These are phyloP conservation scores for Penicillium janthinellum DNA, from an alignment of 2,329 filamentous ascomycete genomes.

Conservation along the genomic window DNA sequence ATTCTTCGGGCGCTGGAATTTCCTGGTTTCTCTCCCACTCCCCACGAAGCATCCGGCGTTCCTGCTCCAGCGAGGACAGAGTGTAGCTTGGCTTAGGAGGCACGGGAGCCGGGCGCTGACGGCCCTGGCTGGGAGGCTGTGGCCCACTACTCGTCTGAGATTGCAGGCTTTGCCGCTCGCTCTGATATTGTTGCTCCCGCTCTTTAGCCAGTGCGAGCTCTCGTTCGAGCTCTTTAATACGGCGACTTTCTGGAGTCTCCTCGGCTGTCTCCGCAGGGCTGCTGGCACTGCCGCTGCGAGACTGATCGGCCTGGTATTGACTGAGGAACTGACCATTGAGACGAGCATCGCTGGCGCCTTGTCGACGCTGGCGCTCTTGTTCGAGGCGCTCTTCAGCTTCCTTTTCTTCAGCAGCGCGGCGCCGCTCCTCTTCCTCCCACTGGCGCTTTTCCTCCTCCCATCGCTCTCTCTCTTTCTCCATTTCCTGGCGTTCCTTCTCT, in stretches of 20 bases:
- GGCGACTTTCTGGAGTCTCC: constrained; percentile 61
- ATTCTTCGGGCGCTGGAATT: constrained; percentile 21
- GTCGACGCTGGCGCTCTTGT: constrained; percentile 65
- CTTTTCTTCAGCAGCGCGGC: constrained; percentile 69
- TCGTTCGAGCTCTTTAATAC: constrained; percentile 78
- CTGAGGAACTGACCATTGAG: constrained; percentile 83
- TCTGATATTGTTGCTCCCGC: constrained; percentile 65
- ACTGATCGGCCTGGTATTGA: constrained; percentile 77
- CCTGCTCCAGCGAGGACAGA: constrained; percentile 61
- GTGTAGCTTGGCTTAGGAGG: constrained; percentile 51
- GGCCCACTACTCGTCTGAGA: constrained; percentile 25
- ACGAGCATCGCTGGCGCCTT: constrained; percentile 64
- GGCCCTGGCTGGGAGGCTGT: constrained; percentile 30
- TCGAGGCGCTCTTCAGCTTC: constrained; percentile 69
- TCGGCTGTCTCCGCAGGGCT: constrained; percentile 39
- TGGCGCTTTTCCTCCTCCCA: constrained; percentile 60
- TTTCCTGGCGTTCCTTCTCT: constrained; percentile 53
- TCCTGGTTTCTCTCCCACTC: constrained; percentile 55
- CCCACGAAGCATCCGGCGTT: constrained; percentile 60
- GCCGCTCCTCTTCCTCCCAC: constrained; percentile 77
- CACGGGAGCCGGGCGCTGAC: constrained; percentile 36
- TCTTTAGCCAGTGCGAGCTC: constrained; percentile 69
- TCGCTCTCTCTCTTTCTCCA: constrained; percentile 50
- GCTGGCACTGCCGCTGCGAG: constrained; percentile 35
- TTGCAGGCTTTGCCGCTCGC: constrained; percentile 57